phyloP scores from a whole-genome alignment of 1,284 basidiomycete genomes.

The Microbotryomycetes sp. region DNA sequence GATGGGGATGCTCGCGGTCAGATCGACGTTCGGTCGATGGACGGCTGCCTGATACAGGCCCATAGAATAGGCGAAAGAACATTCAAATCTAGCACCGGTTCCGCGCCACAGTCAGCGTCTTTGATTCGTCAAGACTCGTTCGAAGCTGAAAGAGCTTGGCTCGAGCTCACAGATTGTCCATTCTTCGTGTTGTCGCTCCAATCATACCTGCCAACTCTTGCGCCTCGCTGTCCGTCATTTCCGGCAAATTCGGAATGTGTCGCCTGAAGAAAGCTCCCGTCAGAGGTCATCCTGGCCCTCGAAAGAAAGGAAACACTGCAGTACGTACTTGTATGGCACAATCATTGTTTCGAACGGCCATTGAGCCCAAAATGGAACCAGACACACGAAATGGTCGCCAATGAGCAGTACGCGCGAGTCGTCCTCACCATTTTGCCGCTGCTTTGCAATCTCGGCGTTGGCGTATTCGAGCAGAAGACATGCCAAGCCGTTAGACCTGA shows the following conservation, averaged over 20 bases:
- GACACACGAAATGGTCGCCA: constrained; percentile 72
- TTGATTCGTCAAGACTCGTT: too few relatives aligned
- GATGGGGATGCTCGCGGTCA: constrained; percentile 1
- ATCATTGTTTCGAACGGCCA: constrained; percentile 90
- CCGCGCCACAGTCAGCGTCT: too few relatives aligned
- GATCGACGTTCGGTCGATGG: constrained; percentile 37
- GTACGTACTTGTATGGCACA: constrained; percentile 54
- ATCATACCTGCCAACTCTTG: constrained; percentile 58
- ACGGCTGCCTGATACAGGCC: constrained; percentile 77
- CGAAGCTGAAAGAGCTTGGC: too few relatives aligned
- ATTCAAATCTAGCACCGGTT: constrained; percentile 41
- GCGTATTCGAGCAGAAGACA: constrained; percentile 83
- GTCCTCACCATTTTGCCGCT: constrained; percentile 28
- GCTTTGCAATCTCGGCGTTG: constrained; percentile 57
- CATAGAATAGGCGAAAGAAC: constrained; percentile 95
- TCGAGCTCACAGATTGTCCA: constrained; percentile 68
- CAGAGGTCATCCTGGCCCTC: background rate
- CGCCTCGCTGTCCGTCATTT: constrained; percentile 58
- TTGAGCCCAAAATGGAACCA: constrained; percentile 93
- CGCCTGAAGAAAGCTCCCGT: constrained; percentile 38
- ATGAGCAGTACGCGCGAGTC: constrained; percentile 53
- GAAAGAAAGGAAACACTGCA: background rate
- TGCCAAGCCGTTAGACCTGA: constrained; percentile 54
- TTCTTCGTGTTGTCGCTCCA: constrained; percentile 60
- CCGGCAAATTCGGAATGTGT: constrained; percentile 62